These are phyloP conservation scores for Brassica nigra DNA, from an alignment of 345 rosid genomes.

Conservation along the genomic window DNA sequence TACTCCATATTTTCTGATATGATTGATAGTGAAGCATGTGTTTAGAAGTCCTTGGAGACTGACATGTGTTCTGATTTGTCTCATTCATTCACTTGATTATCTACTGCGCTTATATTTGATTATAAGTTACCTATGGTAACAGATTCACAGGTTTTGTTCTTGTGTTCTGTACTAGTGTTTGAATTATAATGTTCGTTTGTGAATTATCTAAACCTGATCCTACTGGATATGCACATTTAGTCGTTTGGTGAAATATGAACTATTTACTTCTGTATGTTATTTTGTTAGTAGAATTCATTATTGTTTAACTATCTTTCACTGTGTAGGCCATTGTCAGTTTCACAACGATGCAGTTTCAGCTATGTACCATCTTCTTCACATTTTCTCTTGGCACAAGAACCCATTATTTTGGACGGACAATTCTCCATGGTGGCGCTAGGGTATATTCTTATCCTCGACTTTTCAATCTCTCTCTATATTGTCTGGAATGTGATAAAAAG, in stretches of 20 bases:
- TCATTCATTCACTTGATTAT: neutral
- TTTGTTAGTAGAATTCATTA: constrained; percentile 13
- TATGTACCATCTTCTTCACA: constrained; percentile 96
- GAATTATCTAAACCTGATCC: constrained; percentile 12
- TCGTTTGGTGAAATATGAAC: neutral
- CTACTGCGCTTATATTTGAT: constrained; percentile 2
- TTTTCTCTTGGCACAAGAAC: constrained; percentile 95
- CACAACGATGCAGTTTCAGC: constrained; percentile 92
- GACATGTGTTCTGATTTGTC: constrained; percentile 3
- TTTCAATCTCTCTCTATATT: neutral
- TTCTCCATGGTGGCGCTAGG: constrained; percentile 98
- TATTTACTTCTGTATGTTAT: constrained; percentile 10
- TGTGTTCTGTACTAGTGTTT: constrained; percentile 2
- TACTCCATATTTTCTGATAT: constrained; percentile 14
- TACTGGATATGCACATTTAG: constrained; percentile 1
- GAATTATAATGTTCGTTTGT: neutral
- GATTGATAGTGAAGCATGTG: constrained; percentile 13
- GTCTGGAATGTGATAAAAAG: constrained; percentile 18
- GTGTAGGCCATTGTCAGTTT: constrained; percentile 90
- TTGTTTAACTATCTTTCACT: neutral
- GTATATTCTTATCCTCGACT: constrained; percentile 46
- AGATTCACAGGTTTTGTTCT: neutral
- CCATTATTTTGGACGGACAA: constrained; percentile 94
- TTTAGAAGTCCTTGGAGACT: constrained; percentile 16
- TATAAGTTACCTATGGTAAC: neutral